Evolutionary conservation across 73 alveolate genomes (phyloP).

Genomic region (Tetrahymena thermophila): DNA sequence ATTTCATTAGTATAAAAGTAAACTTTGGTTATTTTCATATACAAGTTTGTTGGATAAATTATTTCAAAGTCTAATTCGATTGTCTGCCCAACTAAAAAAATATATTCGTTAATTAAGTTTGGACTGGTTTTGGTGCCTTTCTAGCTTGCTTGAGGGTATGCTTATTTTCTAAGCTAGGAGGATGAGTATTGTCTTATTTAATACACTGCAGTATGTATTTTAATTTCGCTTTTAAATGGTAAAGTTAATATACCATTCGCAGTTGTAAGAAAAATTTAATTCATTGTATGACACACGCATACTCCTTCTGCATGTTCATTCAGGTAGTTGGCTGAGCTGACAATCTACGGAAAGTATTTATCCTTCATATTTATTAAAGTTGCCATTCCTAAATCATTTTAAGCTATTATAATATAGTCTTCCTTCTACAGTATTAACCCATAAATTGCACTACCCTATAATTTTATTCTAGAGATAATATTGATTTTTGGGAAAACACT

Average conservation of each 20-base stretch:
- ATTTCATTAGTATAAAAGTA: background rate
- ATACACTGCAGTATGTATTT: background rate
- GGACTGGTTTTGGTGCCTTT: no score
- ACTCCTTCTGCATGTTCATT: background rate
- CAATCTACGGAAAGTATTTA: background rate
- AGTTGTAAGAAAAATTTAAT: background rate
- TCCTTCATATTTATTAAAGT: background rate
- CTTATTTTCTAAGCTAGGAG: background rate
- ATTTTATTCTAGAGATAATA: background rate
- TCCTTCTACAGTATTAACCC: background rate
- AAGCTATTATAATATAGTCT: background rate
- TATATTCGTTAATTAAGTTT: background rate
- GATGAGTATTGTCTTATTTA: background rate
- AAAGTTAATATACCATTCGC: background rate
- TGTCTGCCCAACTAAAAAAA: no score
- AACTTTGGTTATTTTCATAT: background rate
- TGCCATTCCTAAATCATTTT: background rate
- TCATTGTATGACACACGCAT: background rate
- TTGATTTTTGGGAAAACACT: background rate
- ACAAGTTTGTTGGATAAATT: background rate
- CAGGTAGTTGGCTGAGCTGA: background rate
- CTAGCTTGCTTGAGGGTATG: no score
- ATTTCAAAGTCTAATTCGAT: no score
- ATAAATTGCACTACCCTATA: background rate
- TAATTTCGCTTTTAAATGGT: background rate